These are phyloP conservation scores for Chlorociboria aeruginascens DNA, from an alignment of 495 filamentous ascomycete genomes.

Conservation along the genomic window DNA sequence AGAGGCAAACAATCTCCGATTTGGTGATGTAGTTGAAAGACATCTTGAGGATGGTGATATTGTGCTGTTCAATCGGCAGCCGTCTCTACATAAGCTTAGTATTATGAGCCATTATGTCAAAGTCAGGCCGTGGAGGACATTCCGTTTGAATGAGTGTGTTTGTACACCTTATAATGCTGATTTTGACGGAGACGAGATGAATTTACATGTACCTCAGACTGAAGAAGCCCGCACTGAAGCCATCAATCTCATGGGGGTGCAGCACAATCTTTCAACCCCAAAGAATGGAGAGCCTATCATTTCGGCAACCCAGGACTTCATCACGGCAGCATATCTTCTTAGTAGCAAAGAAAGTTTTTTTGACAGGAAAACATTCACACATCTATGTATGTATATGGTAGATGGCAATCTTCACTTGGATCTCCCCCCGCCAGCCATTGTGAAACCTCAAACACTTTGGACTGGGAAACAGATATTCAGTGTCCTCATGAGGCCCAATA, in stretches of 20 bases:
- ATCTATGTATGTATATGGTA: conserved; percentile 91
- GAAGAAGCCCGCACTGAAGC: conserved; percentile 94
- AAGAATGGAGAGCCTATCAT: conserved; percentile 99
- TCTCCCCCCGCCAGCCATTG: conserved; percentile 69
- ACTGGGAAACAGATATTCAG: conserved; percentile 98
- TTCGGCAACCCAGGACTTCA: conserved; percentile 96
- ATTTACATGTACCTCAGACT: conserved; percentile 93
- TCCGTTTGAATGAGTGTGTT: conserved; percentile 94
- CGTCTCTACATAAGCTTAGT: conserved; percentile 93
- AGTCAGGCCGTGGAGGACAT: conserved; percentile 89
- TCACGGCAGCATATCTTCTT: conserved; percentile 83
- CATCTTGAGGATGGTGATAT: conserved; percentile 95
- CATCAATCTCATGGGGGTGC: conserved; percentile 94
- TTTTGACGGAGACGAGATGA: conserved; percentile 99
- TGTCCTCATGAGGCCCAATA: conserved; percentile 86
- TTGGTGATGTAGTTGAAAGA: conserved; percentile 84
- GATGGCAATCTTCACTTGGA: conserved; percentile 69
- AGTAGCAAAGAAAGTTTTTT: conserved; percentile 91
- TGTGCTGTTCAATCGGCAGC: conserved; percentile 95
- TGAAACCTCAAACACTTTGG: conserved; percentile 84
- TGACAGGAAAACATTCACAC: conserved; percentile 71
- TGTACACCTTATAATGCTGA: conserved; percentile 98
- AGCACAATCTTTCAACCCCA: conserved; percentile 87
- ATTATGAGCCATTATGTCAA: conserved; percentile 92
- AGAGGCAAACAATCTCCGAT: conserved; percentile 56